Conservation (phyloP, 768 basidiomycete genomes). For the Lanmaoa rubissima region DNA sequence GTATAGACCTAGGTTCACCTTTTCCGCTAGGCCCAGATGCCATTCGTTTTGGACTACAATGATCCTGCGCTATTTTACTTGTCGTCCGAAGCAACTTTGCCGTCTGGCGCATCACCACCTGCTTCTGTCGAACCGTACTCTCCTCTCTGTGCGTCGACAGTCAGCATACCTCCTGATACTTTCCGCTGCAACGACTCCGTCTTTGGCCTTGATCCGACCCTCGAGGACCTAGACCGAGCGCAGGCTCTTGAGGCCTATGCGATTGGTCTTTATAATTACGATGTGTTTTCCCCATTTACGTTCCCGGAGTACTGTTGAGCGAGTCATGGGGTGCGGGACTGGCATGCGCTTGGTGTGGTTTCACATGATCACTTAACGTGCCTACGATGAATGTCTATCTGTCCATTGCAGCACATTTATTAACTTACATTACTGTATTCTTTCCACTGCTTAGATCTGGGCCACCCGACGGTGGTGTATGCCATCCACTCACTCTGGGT, state of each 20-base stretch:
- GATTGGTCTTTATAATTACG: slow-evolving; percentile 28
- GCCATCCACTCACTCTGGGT: not conserved
- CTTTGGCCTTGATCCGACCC: slow-evolving; percentile 2
- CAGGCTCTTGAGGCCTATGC: slow-evolving; percentile 32
- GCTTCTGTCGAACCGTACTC: slow-evolving; percentile 1
- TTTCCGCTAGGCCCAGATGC: not conserved
- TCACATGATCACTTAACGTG: not conserved
- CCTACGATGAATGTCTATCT: not conserved
- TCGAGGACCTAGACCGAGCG: slow-evolving; percentile 23
- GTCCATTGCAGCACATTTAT: not conserved
- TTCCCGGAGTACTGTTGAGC: slow-evolving; percentile 21
- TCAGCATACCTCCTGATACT: slow-evolving; percentile 1
- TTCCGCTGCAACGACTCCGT: slow-evolving; percentile 1
- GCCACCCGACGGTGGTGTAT: not conserved
- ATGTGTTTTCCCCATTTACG: slow-evolving; percentile 22
- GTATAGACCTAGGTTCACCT: not conserved
- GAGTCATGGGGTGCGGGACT: not conserved
- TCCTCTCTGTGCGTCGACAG: not conserved
- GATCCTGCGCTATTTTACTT: not conserved
- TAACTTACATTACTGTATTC: not conserved
- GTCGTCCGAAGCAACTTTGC: not conserved
- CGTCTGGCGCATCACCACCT: not conserved
- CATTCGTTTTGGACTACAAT: not conserved
- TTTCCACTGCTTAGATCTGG: slow-evolving; percentile 1
- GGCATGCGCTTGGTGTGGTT: not conserved